Conservation (phyloP, 352 stramenopile genomes). For the Phytophthora foliorum region DNA sequence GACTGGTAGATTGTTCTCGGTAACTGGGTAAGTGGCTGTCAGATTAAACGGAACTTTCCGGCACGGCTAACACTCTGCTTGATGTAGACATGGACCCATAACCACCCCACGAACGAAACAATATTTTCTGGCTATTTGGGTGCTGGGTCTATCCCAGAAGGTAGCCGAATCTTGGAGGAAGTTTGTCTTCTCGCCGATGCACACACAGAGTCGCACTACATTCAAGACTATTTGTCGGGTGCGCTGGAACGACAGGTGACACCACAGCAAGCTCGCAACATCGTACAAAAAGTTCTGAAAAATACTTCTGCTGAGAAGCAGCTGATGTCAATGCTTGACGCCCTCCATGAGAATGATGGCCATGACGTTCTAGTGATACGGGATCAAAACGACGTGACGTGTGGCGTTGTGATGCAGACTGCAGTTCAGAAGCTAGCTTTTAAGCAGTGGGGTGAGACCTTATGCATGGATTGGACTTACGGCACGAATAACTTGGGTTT, state of each 20-base stretch:
- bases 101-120: background rate
- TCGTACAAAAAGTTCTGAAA: background rate
- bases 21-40: background rate
- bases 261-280: conserved; percentile 8
- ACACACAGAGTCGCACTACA: background rate
- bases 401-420: conserved; percentile 12
- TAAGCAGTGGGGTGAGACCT: background rate
- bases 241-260: background rate
- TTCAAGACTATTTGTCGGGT: background rate
- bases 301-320: background rate
- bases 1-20: background rate
- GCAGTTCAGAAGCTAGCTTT: conserved; percentile 13
- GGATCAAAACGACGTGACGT: conserved; percentile 5
- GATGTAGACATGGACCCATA: conserved; percentile 3
- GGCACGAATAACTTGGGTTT: conserved; percentile 16
- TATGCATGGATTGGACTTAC: conserved; percentile 16
- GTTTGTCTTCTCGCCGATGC: background rate
- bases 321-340: background rate
- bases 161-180: background rate
- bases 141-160: background rate
- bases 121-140: conserved; percentile 1
- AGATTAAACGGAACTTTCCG: background rate
- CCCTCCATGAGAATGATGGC: background rate
- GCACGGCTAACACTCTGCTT: background rate
- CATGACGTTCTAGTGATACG: conserved; percentile 12